phyloP scores from a whole-genome alignment of 768 basidiomycete genomes.

The Termitomyces sp. region DNA sequence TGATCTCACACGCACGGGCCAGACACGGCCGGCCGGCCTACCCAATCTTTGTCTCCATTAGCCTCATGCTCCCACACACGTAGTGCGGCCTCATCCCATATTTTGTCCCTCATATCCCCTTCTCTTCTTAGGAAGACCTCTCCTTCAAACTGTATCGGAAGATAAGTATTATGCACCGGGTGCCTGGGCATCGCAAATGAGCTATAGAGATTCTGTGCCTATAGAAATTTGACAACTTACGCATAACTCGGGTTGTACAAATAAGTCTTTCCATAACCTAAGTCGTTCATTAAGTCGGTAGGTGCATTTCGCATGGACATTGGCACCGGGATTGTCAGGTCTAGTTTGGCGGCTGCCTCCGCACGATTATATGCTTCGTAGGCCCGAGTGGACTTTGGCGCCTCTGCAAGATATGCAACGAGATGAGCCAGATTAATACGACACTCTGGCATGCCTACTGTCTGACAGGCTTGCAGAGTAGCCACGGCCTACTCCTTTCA shows the following conservation, averaged over 20 bases:
- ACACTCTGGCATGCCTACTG: conserved; percentile 79
- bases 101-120: conserved; percentile 38
- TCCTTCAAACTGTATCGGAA: conserved; percentile 44
- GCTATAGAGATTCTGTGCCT: neutral
- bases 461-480: conserved; percentile 58
- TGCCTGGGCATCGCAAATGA: conserved; percentile 32
- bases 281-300: conserved; percentile 60
- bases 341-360: conserved; percentile 52
- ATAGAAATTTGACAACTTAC: conserved; percentile 23
- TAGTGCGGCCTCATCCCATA: conserved; percentile 59
- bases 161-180: conserved; percentile 60
- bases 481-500: conserved; percentile 47
- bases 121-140: conserved; percentile 38
- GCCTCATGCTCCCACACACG: conserved; percentile 47
- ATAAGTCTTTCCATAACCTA: conserved; percentile 64
- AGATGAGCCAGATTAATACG: conserved; percentile 74
- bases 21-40: conserved; percentile 25
- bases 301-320: conserved; percentile 75
- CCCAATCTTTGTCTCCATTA: conserved; percentile 46
- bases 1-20: conserved; percentile 20
- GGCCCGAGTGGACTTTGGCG: conserved; percentile 74
- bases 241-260: conserved; percentile 55
- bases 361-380: conserved; percentile 76
- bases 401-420: conserved; percentile 75
- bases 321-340: conserved; percentile 57